Base-by-base conservation (phyloP, 73 alveolate species). In the Blepharisma stoltei region DNA sequence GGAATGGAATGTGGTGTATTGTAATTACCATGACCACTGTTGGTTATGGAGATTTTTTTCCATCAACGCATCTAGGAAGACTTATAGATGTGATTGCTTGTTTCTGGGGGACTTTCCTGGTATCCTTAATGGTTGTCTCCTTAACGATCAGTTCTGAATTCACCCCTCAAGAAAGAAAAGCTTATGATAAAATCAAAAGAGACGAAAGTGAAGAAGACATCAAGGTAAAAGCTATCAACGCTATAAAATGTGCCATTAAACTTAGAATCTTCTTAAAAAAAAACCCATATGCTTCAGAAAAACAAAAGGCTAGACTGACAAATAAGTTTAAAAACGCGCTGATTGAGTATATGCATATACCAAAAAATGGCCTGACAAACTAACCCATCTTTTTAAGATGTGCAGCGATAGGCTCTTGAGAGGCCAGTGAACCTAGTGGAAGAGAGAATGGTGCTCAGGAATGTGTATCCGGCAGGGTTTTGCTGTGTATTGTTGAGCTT, bases 1-100 rank as follows among this genome's bases (percentile, higher is more conserved):
- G 97, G 98, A 90, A 93, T 84, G 89, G 95, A 6, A 88, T 90
- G 92, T 93, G 98, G 97, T 90, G 97, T 70, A 86, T 88, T 55
- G 85, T 93, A 69, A 89, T 93, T 43, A 85, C 98, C 44, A 93
- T 93, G 97, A 85, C 98, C 4, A 90, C 97, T 6, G 97, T 93
- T 0, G 98, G 97, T 27, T 93, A 90, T 83, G 98, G 98, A 23
- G 98, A 93, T 80, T 93, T 88, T 76, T 90, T 71, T 54, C 98
- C 98, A 1, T 71, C 86, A 21, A 93, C 98, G 6, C 97, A 93
- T 85, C 60, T 88, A 0, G 98, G 98, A 6, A 81, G 97, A 82
- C 46, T 83, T 18, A 77, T 93, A 0, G 92, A 89, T 7, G 91
- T 93, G 54, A 48, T 93, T 37, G 90, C 97, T 6, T 78, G 94